These are phyloP conservation scores for Daldinia sp. DNA, from an alignment of 2,329 filamentous ascomycete genomes.

Conservation along the genomic window DNA sequence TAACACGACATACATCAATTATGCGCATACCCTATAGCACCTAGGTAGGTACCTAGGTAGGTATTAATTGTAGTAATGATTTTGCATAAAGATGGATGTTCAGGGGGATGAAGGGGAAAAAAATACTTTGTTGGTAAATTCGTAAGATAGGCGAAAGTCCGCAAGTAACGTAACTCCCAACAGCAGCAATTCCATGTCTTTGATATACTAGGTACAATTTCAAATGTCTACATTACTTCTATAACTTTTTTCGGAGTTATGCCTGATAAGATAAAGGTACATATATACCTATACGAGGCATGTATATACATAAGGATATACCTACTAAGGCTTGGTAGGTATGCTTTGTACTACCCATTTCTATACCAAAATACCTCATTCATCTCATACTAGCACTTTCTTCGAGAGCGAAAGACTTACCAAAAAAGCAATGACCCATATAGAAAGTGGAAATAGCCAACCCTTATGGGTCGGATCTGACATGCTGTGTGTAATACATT, in stretches of 20 bases:
- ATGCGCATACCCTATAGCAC: background rate
- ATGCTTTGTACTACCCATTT: background rate
- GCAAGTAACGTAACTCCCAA: background rate
- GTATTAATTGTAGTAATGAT: too few relatives aligned
- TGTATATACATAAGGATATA: too few relatives aligned
- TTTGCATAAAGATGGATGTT: too few relatives aligned
- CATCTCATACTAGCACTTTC: slow-evolving; percentile 19
- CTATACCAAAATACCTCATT: slow-evolving; percentile 10
- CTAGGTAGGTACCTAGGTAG: too few relatives aligned
- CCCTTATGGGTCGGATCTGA: slow-evolving; percentile 18
- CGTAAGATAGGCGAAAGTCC: background rate
- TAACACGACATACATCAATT: background rate
- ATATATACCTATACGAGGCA: too few relatives aligned
- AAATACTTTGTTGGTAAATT: background rate
- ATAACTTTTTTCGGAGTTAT: background rate
- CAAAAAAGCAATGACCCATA: slow-evolving; percentile 28
- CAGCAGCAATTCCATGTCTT: too few relatives aligned
- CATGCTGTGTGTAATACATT: slow-evolving; percentile 19
- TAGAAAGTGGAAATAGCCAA: slow-evolving; percentile 28
- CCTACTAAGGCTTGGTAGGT: background rate
- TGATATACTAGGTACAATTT: too few relatives aligned
- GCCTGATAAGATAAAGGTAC: background rate
- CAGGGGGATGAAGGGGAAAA: too few relatives aligned
- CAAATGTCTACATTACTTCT: too few relatives aligned
- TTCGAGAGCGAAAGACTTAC: slow-evolving; percentile 11